Conservation (phyloP, 1,284 basidiomycete species). For the Dichomitus squalens region DNA sequence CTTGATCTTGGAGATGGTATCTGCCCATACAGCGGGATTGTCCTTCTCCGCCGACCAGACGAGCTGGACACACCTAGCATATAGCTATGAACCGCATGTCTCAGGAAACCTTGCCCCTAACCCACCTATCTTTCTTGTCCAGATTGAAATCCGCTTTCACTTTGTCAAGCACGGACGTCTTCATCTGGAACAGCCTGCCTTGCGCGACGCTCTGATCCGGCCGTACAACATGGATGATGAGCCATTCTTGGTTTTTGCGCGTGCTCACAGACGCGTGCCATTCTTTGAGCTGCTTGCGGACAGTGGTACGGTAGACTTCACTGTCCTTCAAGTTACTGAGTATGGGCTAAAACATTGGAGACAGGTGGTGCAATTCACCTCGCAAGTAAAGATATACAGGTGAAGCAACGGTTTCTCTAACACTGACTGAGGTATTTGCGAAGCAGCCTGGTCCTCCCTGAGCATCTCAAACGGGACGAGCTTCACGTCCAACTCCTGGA, state of each 20-base stretch:
- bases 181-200: conserved; percentile 79
- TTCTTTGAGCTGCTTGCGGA: conserved; percentile 87
- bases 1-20: conserved; percentile 88
- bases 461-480: conserved; percentile 73
- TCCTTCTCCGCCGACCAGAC: conserved; percentile 67
- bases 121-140: conserved; percentile 86
- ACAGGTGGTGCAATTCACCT: conserved; percentile 51
- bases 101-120: background rate
- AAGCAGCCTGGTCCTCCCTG: conserved; percentile 66
- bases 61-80: conserved; percentile 75
- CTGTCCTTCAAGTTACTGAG: conserved; percentile 59
- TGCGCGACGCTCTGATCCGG: conserved; percentile 62
- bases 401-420: conserved; percentile 87
- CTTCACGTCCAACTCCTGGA: conserved; percentile 83
- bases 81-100: background rate
- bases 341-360: conserved; percentile 7
- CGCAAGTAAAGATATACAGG: conserved; percentile 84
- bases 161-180: conserved; percentile 87
- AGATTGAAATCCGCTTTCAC: conserved; percentile 91
- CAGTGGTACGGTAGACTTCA: conserved; percentile 78
- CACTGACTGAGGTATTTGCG: conserved; percentile 78
- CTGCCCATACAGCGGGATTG: conserved; percentile 87
- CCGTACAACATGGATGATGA: conserved; percentile 83
- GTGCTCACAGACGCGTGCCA: conserved; percentile 77
- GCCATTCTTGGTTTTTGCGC: conserved; percentile 87